Evolutionary conservation across 2,329 filamentous ascomycete species (phyloP).

Genomic region (Aspergillus ustus): DNA sequence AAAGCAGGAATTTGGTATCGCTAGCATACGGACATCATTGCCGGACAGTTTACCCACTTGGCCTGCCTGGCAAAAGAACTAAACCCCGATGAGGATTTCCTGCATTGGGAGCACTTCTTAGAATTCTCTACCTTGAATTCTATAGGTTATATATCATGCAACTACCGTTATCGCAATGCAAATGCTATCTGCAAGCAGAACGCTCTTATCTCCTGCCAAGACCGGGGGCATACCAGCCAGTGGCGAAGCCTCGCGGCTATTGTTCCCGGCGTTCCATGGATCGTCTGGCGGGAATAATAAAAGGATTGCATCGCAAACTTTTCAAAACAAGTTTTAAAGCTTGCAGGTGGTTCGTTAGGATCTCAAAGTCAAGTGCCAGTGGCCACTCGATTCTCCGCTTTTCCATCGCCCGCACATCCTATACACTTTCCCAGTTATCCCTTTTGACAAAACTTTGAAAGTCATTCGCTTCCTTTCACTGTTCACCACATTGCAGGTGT

Average conservation of each 20-base stretch:
- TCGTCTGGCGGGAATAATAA: background rate
- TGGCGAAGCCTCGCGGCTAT: slow-evolving; percentile 2
- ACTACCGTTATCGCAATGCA: background rate
- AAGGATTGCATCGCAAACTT: slow-evolving; percentile 7
- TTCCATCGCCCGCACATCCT: background rate
- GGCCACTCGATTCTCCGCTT: slow-evolving; percentile 10
- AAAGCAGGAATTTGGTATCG: too few relatives aligned
- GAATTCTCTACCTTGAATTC: too few relatives aligned
- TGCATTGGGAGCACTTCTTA: background rate
- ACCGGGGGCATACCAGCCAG: slow-evolving; percentile 6
- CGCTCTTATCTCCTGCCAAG: slow-evolving; percentile 7
- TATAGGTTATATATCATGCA: background rate
- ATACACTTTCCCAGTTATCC: background rate
- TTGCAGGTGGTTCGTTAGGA: slow-evolving; percentile 8
- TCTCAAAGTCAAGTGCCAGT: slow-evolving; percentile 11
- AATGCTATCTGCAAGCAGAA: slow-evolving; percentile 1
- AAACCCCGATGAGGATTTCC: background rate
- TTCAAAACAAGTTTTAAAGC: slow-evolving; percentile 1
- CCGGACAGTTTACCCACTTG: background rate
- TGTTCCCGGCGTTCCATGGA: slow-evolving; percentile 12
- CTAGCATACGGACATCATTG: background rate
- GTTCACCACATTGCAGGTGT: background rate
- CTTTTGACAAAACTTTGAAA: background rate
- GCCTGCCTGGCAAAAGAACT: background rate
- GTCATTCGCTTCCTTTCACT: background rate